These are phyloP conservation scores for Talaromyces nanjingensis DNA, from an alignment of 495 filamentous ascomycete genomes.

Conservation along the genomic window DNA sequence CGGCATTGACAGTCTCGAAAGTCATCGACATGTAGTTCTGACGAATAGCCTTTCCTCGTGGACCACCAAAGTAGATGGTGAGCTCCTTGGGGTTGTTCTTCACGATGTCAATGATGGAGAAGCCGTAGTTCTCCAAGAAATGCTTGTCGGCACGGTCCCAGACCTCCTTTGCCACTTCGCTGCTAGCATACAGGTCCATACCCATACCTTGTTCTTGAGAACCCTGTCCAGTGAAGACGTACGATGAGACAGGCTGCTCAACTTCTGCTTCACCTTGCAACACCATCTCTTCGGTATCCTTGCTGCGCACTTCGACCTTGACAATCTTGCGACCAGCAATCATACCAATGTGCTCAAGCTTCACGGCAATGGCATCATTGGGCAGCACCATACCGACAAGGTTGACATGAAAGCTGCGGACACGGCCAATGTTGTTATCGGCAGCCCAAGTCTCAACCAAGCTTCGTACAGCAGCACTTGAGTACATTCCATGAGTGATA, in stretches of 20 bases:
- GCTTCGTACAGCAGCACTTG: slow-evolving; percentile 92
- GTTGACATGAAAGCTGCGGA: slow-evolving; percentile 91
- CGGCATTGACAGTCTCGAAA: slow-evolving; percentile 87
- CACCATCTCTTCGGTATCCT: slow-evolving; percentile 92
- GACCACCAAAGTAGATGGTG: slow-evolving; percentile 96
- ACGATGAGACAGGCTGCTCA: slow-evolving; percentile 94
- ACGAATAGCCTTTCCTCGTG: slow-evolving; percentile 92
- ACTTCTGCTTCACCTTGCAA: slow-evolving; percentile 93
- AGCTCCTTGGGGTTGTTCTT: slow-evolving; percentile 99
- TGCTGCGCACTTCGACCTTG: slow-evolving; percentile 91
- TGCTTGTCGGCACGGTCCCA: slow-evolving; percentile 98
- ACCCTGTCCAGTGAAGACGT: slow-evolving; percentile 97
- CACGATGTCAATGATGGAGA: slow-evolving; percentile 96
- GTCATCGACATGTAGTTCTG: slow-evolving; percentile 99
- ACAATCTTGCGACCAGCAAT: slow-evolving; percentile 97
- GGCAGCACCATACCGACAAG: slow-evolving; percentile 97
- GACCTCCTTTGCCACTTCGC: slow-evolving; percentile 88
- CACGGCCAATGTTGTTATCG: slow-evolving; percentile 95
- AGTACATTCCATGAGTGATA: slow-evolving; percentile 83
- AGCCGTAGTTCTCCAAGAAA: slow-evolving; percentile 98
- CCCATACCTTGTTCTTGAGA: slow-evolving; percentile 99
- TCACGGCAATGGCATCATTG: slow-evolving; percentile 89
- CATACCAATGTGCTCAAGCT: slow-evolving; percentile 95
- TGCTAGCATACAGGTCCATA: slow-evolving; percentile 95
- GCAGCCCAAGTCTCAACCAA: slow-evolving; percentile 99